Percentiles rank a stretch among this genome's conserved stretches.
Evolutionary conservation across 805 yeast species (phyloP).

Genomic region (Candida stauntonica): DNA sequence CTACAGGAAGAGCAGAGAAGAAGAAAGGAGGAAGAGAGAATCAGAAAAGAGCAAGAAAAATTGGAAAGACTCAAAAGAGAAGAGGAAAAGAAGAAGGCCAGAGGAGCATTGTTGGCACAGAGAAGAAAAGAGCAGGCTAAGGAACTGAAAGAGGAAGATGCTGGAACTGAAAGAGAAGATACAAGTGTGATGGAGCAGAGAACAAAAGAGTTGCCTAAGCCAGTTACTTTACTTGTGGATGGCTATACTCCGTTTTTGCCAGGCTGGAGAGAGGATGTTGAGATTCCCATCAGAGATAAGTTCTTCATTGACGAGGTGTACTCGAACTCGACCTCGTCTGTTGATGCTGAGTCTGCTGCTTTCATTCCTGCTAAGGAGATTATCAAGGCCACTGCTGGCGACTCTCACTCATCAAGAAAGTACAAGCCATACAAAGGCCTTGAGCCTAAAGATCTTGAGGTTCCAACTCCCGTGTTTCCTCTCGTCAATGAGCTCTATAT

Average conservation of each 20-base stretch:
- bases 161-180: conserved; percentile 1
- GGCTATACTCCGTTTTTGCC: conserved; percentile 25
- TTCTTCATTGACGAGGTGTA: conserved; percentile 33
- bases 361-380: conserved; percentile 20
- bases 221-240: conserved; percentile 15
- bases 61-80: conserved; percentile 1
- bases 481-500: conserved; percentile 46
- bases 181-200: conserved; percentile 4
- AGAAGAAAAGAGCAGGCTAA: not conserved
- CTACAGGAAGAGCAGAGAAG: conserved; percentile 3
- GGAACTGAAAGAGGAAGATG: conserved; percentile 2
- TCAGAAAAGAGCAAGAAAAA: conserved; percentile 1
- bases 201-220: conserved; percentile 1
- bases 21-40: conserved; percentile 7
- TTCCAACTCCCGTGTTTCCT: conserved; percentile 35
- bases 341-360: not conserved
- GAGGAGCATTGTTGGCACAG: not conserved
- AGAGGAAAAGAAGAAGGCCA: conserved; percentile 3
- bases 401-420: conserved; percentile 13
- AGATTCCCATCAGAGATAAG: conserved; percentile 19
- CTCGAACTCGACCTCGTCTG: not conserved
- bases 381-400: conserved; percentile 13
- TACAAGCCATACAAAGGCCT: conserved; percentile 29
- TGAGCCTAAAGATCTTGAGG: conserved; percentile 22
- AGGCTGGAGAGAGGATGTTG: conserved; percentile 18